Evolutionary conservation across 164 flowering plant species (phyloP), one percentile per base, ranked within the genome.

Genomic region (Nelumbo lutea): DNA sequence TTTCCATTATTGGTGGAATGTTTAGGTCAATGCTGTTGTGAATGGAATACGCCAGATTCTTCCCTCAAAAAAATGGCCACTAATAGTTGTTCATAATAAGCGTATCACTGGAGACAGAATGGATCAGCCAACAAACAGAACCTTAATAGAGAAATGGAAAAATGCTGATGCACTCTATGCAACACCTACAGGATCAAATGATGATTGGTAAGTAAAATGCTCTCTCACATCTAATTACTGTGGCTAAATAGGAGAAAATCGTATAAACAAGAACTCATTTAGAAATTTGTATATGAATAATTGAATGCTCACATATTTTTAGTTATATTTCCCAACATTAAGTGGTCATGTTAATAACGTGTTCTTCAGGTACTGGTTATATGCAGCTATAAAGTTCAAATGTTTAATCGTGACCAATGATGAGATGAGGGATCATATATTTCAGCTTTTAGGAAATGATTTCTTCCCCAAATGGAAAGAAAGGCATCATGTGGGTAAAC

Each of bases 391-490:
- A 72, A 93, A 88, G 79, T 88, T 75, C 62, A 90, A 86, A 80
- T 82, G 98, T 79, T 86, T 89, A 59, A 51, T 93, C 64, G 98
- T 93, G 81, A 93, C 95, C 15, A 93, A 93, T 63, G 98, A 93
- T 61, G 94, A 88, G 79, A 93, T 93, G 98, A 81, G 95, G 77
- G 98, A 93, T 71, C 96, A 93, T 70, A 83, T 80, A 56, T 90
- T 90, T 82, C 93, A 90, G 66, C 87, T 90, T 73, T 70, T 93
- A 15, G 96, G 96, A 68, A 93, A 88, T 70, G 93, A 87, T 73
- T 90, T 93, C 79, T 93, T 93, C 73, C 96, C 96, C 51, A 90
- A 73, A 79, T 90, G 96, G 98, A 93, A 93, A 83, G 98, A 93
- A 83, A 89, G 96, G 80, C 98, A 93, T 79, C 98, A 93, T 82